Evolutionary conservation across 1,284 basidiomycete genomes (phyloP), one percentile per base, ranked within the genome.

Genomic region (Paramarasmius palmivorus): DNA sequence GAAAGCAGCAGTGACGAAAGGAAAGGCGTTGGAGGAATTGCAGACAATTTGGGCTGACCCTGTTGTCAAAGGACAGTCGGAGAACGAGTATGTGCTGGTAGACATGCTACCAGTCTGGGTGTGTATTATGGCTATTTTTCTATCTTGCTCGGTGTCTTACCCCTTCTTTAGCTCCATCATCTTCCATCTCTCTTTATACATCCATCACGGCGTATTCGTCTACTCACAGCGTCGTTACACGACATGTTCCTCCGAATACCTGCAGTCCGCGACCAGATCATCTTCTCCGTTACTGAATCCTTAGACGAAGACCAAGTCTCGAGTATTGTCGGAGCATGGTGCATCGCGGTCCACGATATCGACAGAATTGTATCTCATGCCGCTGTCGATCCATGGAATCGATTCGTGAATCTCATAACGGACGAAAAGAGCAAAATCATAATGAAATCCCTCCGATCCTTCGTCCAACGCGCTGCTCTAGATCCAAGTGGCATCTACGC

Each of bases 81-180:
- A 46, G 25, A 46, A 71, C 77, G 57, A 75, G 75, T 42, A 75
- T 62, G 70, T 80, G 2, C 69, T 93, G 52, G 74, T 78, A 32
- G 78, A 84, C 57, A 85, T 86, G 72, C 61, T 93, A 40, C 93
- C 93, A 5, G 92, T 95, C 55, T 97, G 95, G 95, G 93, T 95
- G 65, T 64, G 92, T 78, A 47, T 41, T 45, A 42, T 41, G 51
- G 26, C 50, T 58, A 14, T 46, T 57, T 37, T 25, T 55, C 41
- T 49, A 52, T 55, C 61, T 52, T 14, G 57, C 52, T 14, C 53
- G 39, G 19, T 50, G 39, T 48, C 45, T 40, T 20, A 6, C 12
- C 25, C 25, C 36, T 8, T 22, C 38, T 48, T 22, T 63, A 95
- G 93, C 72, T 93, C 36, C 92, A 97, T 70, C 93, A 97, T 68